Conservation (phyloP, 2,329 filamentous ascomycete species). For the Zymoseptoria crescenta region DNA sequence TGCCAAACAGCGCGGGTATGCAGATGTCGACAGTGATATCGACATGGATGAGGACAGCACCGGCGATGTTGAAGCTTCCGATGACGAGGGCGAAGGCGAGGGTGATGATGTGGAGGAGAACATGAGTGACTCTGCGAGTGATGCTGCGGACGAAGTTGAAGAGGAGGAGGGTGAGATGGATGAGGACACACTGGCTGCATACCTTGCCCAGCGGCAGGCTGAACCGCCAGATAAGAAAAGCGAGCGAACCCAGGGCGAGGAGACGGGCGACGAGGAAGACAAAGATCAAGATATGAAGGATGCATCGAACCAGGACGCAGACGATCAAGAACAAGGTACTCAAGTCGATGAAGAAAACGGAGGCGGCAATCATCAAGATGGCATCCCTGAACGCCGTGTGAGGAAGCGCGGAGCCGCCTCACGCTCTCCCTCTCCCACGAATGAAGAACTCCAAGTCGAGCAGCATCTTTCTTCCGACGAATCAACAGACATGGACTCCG, state of each 20-base stretch:
- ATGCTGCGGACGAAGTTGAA: constrained; percentile 38
- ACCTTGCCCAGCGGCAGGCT: constrained; percentile 22
- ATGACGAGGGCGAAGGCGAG: constrained; percentile 23
- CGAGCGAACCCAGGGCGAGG: constrained; percentile 25
- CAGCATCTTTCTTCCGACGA: constrained; percentile 32
- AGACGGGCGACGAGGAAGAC: constrained; percentile 17
- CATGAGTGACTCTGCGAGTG: constrained; percentile 27
- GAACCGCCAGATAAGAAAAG: constrained; percentile 23
- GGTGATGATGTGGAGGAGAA: constrained; percentile 24
- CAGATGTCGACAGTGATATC: constrained; percentile 20
- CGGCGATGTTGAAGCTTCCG: constrained; percentile 21
- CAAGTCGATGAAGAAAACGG: constrained; percentile 1
- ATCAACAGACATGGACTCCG: constrained; percentile 31
- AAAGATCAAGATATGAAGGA: constrained; percentile 6
- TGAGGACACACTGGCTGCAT: constrained; percentile 36
- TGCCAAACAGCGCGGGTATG: constrained; percentile 25
- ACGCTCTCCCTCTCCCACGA: constrained; percentile 1
- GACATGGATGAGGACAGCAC: constrained; percentile 24
- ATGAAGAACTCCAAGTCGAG: constrained; percentile 35
- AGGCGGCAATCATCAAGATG: neutral
- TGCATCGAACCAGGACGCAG: constrained; percentile 3
- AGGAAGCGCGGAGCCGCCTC: constrained; percentile 1
- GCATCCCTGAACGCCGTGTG: neutral
- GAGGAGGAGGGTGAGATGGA: constrained; percentile 48
- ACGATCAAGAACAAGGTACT: constrained; percentile 6